Evolutionary conservation across 345 rosid genomes (phyloP).

Genomic region (Combretum micranthum): DNA sequence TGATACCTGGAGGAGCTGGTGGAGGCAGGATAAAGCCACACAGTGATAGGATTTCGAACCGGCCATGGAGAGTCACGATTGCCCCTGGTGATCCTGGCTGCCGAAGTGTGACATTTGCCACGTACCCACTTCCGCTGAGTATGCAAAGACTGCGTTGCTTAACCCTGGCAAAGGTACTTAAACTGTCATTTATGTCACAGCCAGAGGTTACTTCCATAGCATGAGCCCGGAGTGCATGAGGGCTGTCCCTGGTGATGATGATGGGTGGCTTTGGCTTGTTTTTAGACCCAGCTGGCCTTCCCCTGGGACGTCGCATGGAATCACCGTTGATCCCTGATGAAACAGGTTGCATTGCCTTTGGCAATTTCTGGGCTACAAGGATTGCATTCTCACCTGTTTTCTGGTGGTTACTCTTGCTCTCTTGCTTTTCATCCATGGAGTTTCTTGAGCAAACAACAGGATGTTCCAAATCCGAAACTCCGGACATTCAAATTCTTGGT

Average conservation of each 20-base stretch:
- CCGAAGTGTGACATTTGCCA: conserved; percentile 76
- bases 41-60: conserved; percentile 89
- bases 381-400: conserved; percentile 5
- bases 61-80: conserved; percentile 84
- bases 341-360: conserved; percentile 46
- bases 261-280: conserved; percentile 98
- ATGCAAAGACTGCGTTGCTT: conserved; percentile 81
- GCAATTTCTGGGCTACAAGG: conserved; percentile 8
- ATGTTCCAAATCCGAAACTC: conserved; percentile 34
- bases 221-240: conserved; percentile 74
- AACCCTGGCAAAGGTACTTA: conserved; percentile 66
- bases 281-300: conserved; percentile 91
- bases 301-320: conserved; percentile 64
- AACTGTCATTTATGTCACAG: conserved; percentile 69
- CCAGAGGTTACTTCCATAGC: conserved; percentile 94
- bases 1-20: conserved; percentile 72
- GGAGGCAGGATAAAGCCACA: conserved; percentile 90
- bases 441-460: conserved; percentile 37
- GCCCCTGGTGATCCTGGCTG: conserved; percentile 80
- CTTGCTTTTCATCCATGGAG: conserved; percentile 40
- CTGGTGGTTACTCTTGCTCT: conserved; percentile 24
- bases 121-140: conserved; percentile 79
- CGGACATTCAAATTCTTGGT: conserved; percentile 38
- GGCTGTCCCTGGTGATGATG: conserved; percentile 73
- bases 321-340: conserved; percentile 46